phyloP scores from a whole-genome alignment of 805 yeast genomes.

The Maudiozyma turicensis region DNA sequence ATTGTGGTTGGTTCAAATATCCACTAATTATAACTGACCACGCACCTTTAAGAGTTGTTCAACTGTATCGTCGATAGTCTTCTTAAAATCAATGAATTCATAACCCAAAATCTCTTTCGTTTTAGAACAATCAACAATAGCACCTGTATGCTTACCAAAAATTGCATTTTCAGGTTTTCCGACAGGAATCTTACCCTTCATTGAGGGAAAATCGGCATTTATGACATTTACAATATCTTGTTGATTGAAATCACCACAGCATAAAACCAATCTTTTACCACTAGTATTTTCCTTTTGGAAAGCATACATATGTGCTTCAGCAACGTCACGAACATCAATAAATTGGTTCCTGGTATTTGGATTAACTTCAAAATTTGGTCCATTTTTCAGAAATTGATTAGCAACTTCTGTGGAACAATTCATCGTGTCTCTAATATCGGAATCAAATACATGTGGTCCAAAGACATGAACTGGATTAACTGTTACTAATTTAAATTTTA shows the following conservation, averaged over 20 bases:
- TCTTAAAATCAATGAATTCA: slow-evolving; percentile 9
- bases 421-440: slow-evolving; percentile 25
- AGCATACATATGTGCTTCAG: slow-evolving; percentile 44
- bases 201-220: slow-evolving; percentile 34
- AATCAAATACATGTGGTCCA: slow-evolving; percentile 42
- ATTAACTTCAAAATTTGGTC: slow-evolving; percentile 19
- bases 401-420: slow-evolving; percentile 30
- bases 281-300: slow-evolving; percentile 31
- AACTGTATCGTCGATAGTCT: slow-evolving; percentile 12
- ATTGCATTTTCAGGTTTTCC: slow-evolving; percentile 29
- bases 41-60: slow-evolving; percentile 11
- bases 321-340: slow-evolving; percentile 54
- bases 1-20: too few species aligned
- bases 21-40: slow-evolving; percentile 1
- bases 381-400: slow-evolving; percentile 25
- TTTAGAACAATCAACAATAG: slow-evolving; percentile 6
- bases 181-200: slow-evolving; percentile 35
- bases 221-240: slow-evolving; percentile 24
- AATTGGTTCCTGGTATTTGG: slow-evolving; percentile 19
- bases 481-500: slow-evolving; percentile 31
- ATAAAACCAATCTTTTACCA: slow-evolving; percentile 28
- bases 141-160: neutral
- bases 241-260: slow-evolving; percentile 16
- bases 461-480: slow-evolving; percentile 38
- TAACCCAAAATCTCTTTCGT: slow-evolving; percentile 13